phyloP scores from a whole-genome alignment of 371 early-diverging fungal species.

The Mortierella sp. region DNA sequence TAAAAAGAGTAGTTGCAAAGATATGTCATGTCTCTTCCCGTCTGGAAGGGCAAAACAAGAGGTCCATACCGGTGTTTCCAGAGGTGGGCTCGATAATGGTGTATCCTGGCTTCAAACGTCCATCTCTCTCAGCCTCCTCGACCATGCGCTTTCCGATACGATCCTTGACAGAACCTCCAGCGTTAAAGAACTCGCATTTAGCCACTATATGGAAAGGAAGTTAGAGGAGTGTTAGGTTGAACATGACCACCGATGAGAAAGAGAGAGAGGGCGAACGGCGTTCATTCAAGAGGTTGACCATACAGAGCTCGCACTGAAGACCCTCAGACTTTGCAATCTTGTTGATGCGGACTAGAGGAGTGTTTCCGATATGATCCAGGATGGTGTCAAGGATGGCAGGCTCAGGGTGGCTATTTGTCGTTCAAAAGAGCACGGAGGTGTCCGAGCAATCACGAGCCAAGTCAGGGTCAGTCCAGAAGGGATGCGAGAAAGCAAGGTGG shows the following conservation, averaged over 20 bases:
- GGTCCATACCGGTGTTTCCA: constrained; percentile 87
- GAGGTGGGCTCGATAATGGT: constrained; percentile 98
- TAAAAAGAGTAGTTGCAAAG: no score
- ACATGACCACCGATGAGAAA: no score
- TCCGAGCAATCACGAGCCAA: background rate
- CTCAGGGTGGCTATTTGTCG: constrained; percentile 59
- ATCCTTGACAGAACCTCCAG: constrained; percentile 98
- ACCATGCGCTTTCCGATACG: constrained; percentile 95
- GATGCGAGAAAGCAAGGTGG: background rate
- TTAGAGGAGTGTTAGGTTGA: no score
- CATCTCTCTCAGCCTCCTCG: constrained; percentile 92
- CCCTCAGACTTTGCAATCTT: constrained; percentile 87
- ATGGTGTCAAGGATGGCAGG: constrained; percentile 80
- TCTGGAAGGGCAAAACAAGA: no score
- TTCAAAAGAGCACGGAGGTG: no score
- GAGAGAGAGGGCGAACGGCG: no score
- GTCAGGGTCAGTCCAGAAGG: no score
- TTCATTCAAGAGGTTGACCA: no score
- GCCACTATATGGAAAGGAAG: constrained; percentile 74
- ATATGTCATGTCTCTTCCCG: no score
- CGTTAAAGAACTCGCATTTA: constrained; percentile 98
- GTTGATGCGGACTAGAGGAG: constrained; percentile 92
- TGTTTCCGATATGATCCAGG: constrained; percentile 95
- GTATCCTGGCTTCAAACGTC: constrained; percentile 87
- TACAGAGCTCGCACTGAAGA: constrained; percentile 93